These are phyloP conservation scores for Aspergillus novofumigatus DNA, from an alignment of 2,329 filamentous ascomycete genomes.

Conservation along the genomic window DNA sequence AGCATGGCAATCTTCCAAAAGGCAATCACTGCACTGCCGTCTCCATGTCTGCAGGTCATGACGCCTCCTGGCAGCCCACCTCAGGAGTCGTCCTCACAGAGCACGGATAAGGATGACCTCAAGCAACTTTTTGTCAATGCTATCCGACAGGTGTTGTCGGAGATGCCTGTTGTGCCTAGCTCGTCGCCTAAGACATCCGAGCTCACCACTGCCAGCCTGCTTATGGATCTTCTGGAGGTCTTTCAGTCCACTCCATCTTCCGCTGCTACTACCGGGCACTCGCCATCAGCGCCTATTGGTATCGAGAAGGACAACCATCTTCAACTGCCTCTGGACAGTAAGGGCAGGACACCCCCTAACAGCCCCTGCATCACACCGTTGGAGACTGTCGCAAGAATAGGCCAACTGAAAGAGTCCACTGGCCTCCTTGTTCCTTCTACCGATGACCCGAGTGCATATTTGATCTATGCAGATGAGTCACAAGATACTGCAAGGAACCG, in stretches of 20 bases:
- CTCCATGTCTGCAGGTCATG: not conserved
- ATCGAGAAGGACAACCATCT: not conserved
- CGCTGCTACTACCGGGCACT: not conserved
- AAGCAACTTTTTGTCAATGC: not conserved
- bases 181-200: not conserved
- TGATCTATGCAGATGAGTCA: not conserved
- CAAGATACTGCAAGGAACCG: not conserved
- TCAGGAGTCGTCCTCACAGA: not conserved
- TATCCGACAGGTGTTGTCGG: not conserved
- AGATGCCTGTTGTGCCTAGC: not conserved
- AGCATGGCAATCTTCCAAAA: not conserved
- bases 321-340: not conserved
- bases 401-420: not conserved
- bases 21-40: not conserved
- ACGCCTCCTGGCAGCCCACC: not conserved
- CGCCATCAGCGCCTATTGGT: not conserved
- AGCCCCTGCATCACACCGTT: not conserved
- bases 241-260: not conserved
- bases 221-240: not conserved
- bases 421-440: not conserved
- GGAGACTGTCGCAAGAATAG: no score
- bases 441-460: not conserved
- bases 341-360: not conserved
- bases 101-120: not conserved
- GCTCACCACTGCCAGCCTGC: not conserved